These are phyloP conservation scores for Turritis glabra DNA, from an alignment of 345 rosid genomes.

Conservation along the genomic window DNA sequence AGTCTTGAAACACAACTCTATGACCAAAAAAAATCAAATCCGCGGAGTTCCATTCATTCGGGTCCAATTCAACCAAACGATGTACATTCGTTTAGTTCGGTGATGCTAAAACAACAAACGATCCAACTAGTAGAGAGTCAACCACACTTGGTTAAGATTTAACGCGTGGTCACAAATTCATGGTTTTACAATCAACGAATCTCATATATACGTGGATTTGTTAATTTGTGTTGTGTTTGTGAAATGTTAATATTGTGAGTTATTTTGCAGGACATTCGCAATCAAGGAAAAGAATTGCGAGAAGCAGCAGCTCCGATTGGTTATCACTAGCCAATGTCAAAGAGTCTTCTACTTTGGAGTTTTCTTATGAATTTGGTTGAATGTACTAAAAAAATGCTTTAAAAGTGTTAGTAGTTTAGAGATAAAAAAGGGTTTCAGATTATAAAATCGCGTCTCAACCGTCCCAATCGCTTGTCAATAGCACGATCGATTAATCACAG, in stretches of 20 bases:
- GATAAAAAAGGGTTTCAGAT: background rate
- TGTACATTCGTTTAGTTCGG: no score
- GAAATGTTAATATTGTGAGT: background rate
- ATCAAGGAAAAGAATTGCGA: slow-evolving; percentile 64
- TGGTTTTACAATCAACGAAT: background rate
- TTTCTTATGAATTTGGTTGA: background rate
- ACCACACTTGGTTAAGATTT: background rate
- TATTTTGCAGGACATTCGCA: slow-evolving; percentile 65
- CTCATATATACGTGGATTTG: background rate
- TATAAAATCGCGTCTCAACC: background rate
- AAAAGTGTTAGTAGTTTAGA: background rate
- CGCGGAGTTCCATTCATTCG: background rate
- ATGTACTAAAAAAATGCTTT: background rate
- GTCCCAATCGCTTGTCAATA: background rate
- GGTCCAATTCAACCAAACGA: background rate
- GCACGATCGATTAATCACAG: no score
- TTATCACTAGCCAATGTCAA: slow-evolving; percentile 47
- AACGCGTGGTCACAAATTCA: background rate
- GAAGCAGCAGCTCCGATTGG: slow-evolving; percentile 77
- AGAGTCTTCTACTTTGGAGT: background rate
- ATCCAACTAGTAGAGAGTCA: background rate
- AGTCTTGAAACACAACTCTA: slow-evolving; percentile 27
- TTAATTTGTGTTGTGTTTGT: background rate
- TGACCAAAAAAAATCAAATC: no score
- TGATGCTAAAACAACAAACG: background rate